These are phyloP conservation scores for Herpetospermum pedunculosum DNA, from an alignment of 306 rosid genomes.

Conservation along the genomic window DNA sequence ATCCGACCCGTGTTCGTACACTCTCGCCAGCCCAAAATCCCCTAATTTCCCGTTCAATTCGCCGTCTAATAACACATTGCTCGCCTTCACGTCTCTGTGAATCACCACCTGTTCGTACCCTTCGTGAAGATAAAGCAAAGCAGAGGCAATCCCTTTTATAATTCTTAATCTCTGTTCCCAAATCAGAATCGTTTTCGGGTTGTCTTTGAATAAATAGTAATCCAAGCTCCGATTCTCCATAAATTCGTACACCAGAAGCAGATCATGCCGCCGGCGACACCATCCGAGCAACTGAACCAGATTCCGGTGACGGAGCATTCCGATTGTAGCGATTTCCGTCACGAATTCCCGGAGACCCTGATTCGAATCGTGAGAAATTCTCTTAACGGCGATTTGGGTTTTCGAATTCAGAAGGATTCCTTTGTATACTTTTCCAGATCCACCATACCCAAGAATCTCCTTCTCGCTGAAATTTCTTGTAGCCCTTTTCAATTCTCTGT, in stretches of 20 bases:
- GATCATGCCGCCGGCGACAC: conserved; percentile 8
- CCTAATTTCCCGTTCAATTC: conserved; percentile 19
- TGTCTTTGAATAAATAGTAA: conserved; percentile 4
- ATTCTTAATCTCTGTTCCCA: conserved; percentile 4
- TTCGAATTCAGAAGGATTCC: conserved; percentile 10
- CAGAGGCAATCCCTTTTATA: conserved; percentile 5
- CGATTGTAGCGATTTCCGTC: conserved; percentile 9
- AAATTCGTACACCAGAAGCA: conserved; percentile 9
- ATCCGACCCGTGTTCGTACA: conserved; percentile 48
- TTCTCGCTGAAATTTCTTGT: conserved; percentile 11
- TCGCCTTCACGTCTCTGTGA: conserved; percentile 30
- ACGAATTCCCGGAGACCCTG: conserved; percentile 17
- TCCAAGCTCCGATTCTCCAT: conserved; percentile 10
- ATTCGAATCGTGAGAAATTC: conserved; percentile 2
- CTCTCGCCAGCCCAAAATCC: conserved; percentile 36
- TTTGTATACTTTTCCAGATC: conserved; percentile 16
- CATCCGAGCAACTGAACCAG: conserved; percentile 11
- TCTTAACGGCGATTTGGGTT: conserved; percentile 12
- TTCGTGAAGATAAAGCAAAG: conserved; percentile 7
- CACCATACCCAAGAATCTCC: conserved; percentile 12
- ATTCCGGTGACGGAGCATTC: conserved; percentile 12
- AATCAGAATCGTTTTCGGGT: background rate
- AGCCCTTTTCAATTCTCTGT: conserved; percentile 5
- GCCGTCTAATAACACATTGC: conserved; percentile 21
- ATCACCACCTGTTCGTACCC: conserved; percentile 23